Base-by-base conservation (phyloP, 1,139 yeast species). In the Zygosaccharomyces sapae region DNA sequence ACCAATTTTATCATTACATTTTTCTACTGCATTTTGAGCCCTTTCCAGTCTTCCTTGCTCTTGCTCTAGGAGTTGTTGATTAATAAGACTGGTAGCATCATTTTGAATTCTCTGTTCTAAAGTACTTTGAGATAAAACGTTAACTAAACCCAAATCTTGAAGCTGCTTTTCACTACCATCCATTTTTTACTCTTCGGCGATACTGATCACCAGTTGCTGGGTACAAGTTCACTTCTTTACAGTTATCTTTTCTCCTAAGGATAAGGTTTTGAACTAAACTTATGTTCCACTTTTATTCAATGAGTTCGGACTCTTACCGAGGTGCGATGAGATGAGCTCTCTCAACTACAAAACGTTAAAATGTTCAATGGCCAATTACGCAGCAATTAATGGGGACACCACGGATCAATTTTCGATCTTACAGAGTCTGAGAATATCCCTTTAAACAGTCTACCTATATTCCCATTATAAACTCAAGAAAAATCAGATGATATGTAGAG, bases 21-120 rank as follows among this genome's bases (percentile, higher is more conserved):
- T 75, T 10, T 66, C 67, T 29, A 78, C 63, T 37, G 74, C 77
- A 41, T 72, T 74, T 22, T 67, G 63, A 0, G 94, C 76, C 62
- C 87, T 86, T 9, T 78, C 81, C 13, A 89, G 70, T 48, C 97
- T 73, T 54, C 82, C 83, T 48, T 74, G 70, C 56, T 92, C 98
- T 41, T 84, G 70, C 55, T 86, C 96, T 3, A 77, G 68, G 48
- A 87, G 90, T 48, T 83, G 80, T 41, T 74, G 68, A 1, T 75
- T 69, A 49, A 88, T 73, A 3, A 77, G 80, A 44, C 72, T 72
- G 53, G 81, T 81, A 1, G 96, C 96, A 66, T 78, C 72, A 41
- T 72, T 72, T 12, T 89, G 88, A 36, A 90, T 83, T 50, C 78
- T 71, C 41, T 79, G 71, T 59, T 88, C 97, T 12, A 90, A 69